Evolutionary conservation across 2,329 filamentous ascomycete genomes (phyloP).

Genomic region (Neopestalotiopsis sp.): DNA sequence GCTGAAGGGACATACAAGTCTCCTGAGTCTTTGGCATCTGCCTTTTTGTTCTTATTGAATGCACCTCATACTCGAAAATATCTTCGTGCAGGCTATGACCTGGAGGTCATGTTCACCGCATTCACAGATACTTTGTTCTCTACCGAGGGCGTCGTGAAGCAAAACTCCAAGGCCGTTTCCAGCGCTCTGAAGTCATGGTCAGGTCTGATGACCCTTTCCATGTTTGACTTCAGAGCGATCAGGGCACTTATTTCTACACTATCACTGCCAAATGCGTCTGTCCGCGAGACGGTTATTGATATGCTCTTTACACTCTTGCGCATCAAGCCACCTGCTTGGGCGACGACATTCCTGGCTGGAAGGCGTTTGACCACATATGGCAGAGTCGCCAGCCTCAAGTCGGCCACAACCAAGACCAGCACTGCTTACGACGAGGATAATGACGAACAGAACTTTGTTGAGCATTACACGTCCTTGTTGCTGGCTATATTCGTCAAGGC

Average conservation of each 20-base stretch:
- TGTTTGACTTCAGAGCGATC: slow-evolving; percentile 86
- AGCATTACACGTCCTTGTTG: slow-evolving; percentile 91
- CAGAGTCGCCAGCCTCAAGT: slow-evolving; percentile 84
- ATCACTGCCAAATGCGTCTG: slow-evolving; percentile 59
- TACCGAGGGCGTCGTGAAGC: slow-evolving; percentile 72
- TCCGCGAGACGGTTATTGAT: slow-evolving; percentile 83
- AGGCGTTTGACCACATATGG: slow-evolving; percentile 94
- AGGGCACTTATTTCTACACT: slow-evolving; percentile 76
- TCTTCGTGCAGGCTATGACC: slow-evolving; percentile 84
- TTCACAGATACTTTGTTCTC: slow-evolving; percentile 82
- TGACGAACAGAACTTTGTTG: slow-evolving; percentile 82
- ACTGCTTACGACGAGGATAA: slow-evolving; percentile 68
- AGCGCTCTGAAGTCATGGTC: slow-evolving; percentile 92
- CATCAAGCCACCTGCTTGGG: slow-evolving; percentile 95
- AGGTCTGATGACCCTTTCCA: slow-evolving; percentile 84
- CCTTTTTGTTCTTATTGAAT: slow-evolving; percentile 91
- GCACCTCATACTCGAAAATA: slow-evolving; percentile 80
- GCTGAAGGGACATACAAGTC: slow-evolving; percentile 91
- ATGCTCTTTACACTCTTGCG: slow-evolving; percentile 80
- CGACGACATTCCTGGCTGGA: slow-evolving; percentile 91
- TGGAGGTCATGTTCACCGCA: slow-evolving; percentile 87
- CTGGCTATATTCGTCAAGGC: slow-evolving; percentile 85
- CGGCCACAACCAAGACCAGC: slow-evolving; percentile 54
- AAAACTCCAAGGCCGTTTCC: slow-evolving; percentile 92
- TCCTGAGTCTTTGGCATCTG: slow-evolving; percentile 84